Evolutionary conservation across 2,329 filamentous ascomycete species (phyloP).

Genomic region (Elsinoe necatrix): DNA sequence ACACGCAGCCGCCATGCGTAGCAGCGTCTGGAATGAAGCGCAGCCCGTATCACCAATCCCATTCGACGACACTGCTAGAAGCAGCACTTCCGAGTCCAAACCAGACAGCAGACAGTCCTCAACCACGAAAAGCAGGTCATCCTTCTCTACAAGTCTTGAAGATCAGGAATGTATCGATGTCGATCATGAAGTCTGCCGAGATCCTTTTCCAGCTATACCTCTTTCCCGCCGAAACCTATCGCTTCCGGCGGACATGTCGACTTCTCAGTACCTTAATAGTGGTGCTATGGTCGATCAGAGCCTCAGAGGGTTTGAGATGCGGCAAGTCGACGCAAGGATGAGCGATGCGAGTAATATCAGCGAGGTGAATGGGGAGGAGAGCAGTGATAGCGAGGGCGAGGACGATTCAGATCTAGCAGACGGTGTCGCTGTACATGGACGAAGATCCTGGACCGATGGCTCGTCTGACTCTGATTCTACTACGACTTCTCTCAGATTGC

Average conservation of each 20-base stretch:
- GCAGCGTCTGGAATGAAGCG: conserved; percentile 28
- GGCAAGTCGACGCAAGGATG: conserved; percentile 20
- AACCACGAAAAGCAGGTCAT: neutral
- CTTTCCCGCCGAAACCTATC: neutral
- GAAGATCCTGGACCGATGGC: conserved; percentile 31
- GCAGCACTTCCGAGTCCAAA: conserved; percentile 8
- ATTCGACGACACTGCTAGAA: conserved; percentile 16
- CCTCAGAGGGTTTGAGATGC: neutral
- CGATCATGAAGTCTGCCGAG: neutral
- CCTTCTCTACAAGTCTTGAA: conserved; percentile 21
- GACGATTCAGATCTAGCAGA: neutral
- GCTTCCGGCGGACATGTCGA: neutral
- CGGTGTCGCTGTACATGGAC: neutral
- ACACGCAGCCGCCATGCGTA: conserved; percentile 31
- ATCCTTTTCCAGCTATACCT: neutral
- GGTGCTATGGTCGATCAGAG: neutral
- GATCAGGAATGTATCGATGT: conserved; percentile 7
- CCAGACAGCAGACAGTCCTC: neutral
- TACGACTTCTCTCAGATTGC: conserved; percentile 23
- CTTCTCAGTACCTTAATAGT: neutral
- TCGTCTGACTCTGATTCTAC: conserved; percentile 28
- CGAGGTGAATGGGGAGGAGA: conserved; percentile 15
- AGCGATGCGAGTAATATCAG: conserved; percentile 20
- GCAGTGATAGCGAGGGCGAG: neutral
- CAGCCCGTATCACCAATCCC: conserved; percentile 30